phyloP scores from a whole-genome alignment of 352 stramenopile species.

The Globisporangium mamillatum region DNA sequence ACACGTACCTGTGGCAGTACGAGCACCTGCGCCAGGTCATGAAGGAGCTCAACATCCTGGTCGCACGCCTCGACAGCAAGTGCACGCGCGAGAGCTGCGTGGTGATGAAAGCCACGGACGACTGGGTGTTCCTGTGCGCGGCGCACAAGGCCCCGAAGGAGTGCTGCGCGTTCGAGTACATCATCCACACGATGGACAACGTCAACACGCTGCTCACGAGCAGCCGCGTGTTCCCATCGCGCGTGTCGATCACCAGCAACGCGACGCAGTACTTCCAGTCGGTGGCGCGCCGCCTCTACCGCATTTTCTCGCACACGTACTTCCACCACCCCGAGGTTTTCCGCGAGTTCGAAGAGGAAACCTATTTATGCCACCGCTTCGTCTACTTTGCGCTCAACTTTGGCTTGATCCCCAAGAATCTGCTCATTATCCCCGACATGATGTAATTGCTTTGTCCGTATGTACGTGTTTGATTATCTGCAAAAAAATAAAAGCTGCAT shows the following conservation, averaged over 20 bases:
- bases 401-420: slow-evolving; percentile 76
- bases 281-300: slow-evolving; percentile 74
- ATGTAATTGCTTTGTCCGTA: slow-evolving; percentile 1
- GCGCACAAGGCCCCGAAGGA: slow-evolving; percentile 79
- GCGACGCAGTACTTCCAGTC: slow-evolving; percentile 86
- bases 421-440: slow-evolving; percentile 84
- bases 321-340: slow-evolving; percentile 82
- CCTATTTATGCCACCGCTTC: slow-evolving; percentile 81
- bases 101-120: slow-evolving; percentile 85
- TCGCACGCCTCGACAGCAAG: slow-evolving; percentile 54
- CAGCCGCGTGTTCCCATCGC: slow-evolving; percentile 76
- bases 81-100: slow-evolving; percentile 71
- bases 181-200: slow-evolving; percentile 85
- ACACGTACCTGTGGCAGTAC: slow-evolving; percentile 86
- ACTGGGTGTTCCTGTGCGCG: slow-evolving; percentile 85
- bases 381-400: slow-evolving; percentile 80
- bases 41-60: slow-evolving; percentile 81
- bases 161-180: slow-evolving; percentile 86
- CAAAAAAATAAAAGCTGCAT: slow-evolving; percentile 13
- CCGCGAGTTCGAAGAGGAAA: slow-evolving; percentile 66
- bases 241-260: slow-evolving; percentile 73
- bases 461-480: neutral
- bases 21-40: slow-evolving; percentile 82
- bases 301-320: slow-evolving; percentile 85
- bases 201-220: slow-evolving; percentile 82